Evolutionary conservation across 768 basidiomycete species (phyloP).

Genomic region (Fomitopsis pulvina): DNA sequence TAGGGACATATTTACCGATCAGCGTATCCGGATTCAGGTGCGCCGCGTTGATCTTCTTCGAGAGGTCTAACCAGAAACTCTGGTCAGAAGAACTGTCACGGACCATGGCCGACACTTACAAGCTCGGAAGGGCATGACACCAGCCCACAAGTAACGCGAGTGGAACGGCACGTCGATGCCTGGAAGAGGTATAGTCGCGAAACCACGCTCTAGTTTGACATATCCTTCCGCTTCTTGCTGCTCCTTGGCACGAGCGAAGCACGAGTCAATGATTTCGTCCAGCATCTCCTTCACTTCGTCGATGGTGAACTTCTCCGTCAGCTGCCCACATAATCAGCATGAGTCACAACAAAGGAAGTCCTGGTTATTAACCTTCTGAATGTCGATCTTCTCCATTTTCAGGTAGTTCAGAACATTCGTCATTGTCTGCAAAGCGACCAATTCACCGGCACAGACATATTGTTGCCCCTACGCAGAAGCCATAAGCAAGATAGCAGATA

Average conservation of each 20-base stretch:
- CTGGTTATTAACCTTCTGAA: conserved; percentile 56
- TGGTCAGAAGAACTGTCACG: conserved; percentile 1
- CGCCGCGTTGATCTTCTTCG: conserved; percentile 93
- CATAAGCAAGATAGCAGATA: not conserved
- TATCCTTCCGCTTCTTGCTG: conserved; percentile 79
- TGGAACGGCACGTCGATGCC: conserved; percentile 99
- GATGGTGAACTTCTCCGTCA: conserved; percentile 80
- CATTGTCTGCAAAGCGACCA: conserved; percentile 86
- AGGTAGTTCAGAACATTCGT: conserved; percentile 96
- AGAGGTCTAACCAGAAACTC: conserved; percentile 54
- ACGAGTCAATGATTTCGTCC: conserved; percentile 82
- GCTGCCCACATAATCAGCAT: conserved; percentile 32
- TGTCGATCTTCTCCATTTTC: conserved; percentile 94
- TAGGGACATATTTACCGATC: conserved; percentile 93
- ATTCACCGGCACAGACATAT: conserved; percentile 98
- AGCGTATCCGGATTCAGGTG: conserved; percentile 94
- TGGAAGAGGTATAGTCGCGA: conserved; percentile 90
- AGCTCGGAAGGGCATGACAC: conserved; percentile 94
- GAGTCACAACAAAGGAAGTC: not conserved
- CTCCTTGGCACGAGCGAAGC: conserved; percentile 66
- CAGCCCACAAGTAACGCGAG: conserved; percentile 98
- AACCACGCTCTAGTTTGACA: conserved; percentile 94
- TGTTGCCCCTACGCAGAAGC: conserved; percentile 80
- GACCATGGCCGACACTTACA: conserved; percentile 47
- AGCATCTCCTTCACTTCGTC: conserved; percentile 98